Evolutionary conservation across 2,329 filamentous ascomycete species (phyloP).

Genomic region (Clathrospora elynae): DNA sequence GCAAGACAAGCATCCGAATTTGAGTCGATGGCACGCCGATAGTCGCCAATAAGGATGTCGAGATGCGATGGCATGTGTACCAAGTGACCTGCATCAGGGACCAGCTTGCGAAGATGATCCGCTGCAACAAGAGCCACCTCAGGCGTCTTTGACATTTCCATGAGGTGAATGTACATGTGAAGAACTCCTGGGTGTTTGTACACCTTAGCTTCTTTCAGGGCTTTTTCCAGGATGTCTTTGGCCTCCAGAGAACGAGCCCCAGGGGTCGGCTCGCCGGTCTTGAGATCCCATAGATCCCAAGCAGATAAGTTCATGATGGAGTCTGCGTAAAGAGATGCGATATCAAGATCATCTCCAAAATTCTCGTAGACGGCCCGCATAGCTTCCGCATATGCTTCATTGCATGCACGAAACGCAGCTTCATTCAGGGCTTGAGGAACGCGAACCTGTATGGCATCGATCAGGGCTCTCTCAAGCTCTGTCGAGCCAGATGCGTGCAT

Average conservation of each 20-base stretch:
- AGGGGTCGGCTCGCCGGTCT: constrained; percentile 61
- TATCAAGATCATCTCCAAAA: constrained; percentile 64
- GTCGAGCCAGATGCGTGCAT: constrained; percentile 46
- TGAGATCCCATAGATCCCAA: constrained; percentile 68
- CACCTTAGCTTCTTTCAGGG: constrained; percentile 57
- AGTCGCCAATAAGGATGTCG: constrained; percentile 75
- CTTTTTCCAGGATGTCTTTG: constrained; percentile 63
- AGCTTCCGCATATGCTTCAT: constrained; percentile 64
- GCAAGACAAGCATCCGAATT: constrained; percentile 70
- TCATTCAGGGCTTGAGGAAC: constrained; percentile 53
- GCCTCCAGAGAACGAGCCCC: constrained; percentile 63
- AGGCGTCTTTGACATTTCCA: constrained; percentile 74
- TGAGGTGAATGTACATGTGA: constrained; percentile 77
- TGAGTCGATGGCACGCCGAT: constrained; percentile 67
- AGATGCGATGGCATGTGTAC: constrained; percentile 80
- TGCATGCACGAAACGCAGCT: constrained; percentile 58
- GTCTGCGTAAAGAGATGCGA: constrained; percentile 68
- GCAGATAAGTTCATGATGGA: constrained; percentile 69
- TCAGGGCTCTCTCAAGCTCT: constrained; percentile 65
- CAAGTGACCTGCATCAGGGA: constrained; percentile 72
- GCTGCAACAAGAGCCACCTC: constrained; percentile 66
- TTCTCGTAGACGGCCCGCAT: constrained; percentile 62
- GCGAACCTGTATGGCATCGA: constrained; percentile 60
- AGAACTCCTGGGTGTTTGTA: constrained; percentile 69
- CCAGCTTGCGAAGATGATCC: constrained; percentile 65